A percentile compares a stretch with the other conserved stretches of the same genome.
Evolutionary conservation across 345 rosid species (phyloP).

Genomic region (Moringa oleifera): DNA sequence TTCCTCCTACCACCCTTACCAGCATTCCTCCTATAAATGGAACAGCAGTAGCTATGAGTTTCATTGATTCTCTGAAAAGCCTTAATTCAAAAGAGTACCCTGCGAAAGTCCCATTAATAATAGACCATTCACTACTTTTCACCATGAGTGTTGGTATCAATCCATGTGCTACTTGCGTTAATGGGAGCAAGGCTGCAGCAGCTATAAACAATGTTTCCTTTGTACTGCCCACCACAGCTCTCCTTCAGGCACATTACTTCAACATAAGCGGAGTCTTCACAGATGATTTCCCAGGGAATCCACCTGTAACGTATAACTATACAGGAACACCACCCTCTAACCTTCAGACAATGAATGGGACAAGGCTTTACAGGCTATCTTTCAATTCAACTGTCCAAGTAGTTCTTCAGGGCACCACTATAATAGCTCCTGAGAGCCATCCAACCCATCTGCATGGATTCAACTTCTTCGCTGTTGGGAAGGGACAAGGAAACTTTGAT

Average conservation of each 20-base stretch:
- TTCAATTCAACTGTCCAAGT: constrained; percentile 64
- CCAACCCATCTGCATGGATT: constrained; percentile 70
- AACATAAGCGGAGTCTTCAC: constrained; percentile 58
- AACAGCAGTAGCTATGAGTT: constrained; percentile 33
- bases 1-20: constrained; percentile 33
- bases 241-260: constrained; percentile 68
- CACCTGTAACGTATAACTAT: constrained; percentile 43
- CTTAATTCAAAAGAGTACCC: constrained; percentile 51
- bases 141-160: constrained; percentile 51
- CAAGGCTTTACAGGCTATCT: constrained; percentile 46
- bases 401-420: constrained; percentile 62
- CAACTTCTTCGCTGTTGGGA: constrained; percentile 61
- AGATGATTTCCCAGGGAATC: constrained; percentile 58
- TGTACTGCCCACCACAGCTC: constrained; percentile 48
- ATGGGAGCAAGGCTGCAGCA: constrained; percentile 36
- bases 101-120: constrained; percentile 39
- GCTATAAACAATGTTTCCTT: constrained; percentile 55
- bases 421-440: constrained; percentile 70
- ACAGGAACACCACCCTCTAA: constrained; percentile 42
- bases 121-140: constrained; percentile 54
- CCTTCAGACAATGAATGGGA: constrained; percentile 52
- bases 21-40: constrained; percentile 53
- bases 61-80: constrained; percentile 43
- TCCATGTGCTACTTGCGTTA: constrained; percentile 59
- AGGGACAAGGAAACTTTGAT: constrained; percentile 65